Evolutionary conservation across 2,329 filamentous ascomycete species (phyloP).

Genomic region (Zasmidium citrigriseum): DNA sequence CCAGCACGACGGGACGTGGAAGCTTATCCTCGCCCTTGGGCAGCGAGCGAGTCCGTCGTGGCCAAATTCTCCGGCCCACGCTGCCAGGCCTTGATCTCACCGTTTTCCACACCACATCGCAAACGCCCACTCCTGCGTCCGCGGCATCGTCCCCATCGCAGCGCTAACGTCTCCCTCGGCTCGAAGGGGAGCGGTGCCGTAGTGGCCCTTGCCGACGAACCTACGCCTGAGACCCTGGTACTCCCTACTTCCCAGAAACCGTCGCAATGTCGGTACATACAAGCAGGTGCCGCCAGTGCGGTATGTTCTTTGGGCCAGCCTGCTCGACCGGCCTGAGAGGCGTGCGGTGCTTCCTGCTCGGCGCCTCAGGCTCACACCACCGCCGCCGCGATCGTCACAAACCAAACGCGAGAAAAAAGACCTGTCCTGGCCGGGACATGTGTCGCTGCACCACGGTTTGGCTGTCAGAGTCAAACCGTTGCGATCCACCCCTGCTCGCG

Average conservation of each 20-base stretch:
- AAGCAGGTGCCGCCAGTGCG: background rate
- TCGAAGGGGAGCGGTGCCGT: background rate
- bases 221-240: background rate
- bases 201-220: background rate
- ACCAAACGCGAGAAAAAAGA: background rate
- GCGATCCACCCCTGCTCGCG: slow-evolving; percentile 2
- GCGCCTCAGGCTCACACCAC: background rate
- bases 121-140: background rate
- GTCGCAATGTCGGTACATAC: background rate
- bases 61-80: background rate
- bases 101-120: background rate
- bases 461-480: background rate
- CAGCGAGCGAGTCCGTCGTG: background rate
- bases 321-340: background rate
- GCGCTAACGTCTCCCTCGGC: background rate
- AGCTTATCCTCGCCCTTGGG: background rate
- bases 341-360: background rate
- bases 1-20: background rate
- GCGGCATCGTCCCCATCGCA: background rate
- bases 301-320: background rate
- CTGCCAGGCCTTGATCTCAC: background rate
- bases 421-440: background rate
- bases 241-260: background rate
- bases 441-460: background rate
- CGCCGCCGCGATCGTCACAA: background rate